A percentile compares a stretch with the other conserved stretches of the same genome.
phyloP scores from a whole-genome alignment of 225 moss, liverwort and hornwort species.

The Sphagnum contortum region DNA sequence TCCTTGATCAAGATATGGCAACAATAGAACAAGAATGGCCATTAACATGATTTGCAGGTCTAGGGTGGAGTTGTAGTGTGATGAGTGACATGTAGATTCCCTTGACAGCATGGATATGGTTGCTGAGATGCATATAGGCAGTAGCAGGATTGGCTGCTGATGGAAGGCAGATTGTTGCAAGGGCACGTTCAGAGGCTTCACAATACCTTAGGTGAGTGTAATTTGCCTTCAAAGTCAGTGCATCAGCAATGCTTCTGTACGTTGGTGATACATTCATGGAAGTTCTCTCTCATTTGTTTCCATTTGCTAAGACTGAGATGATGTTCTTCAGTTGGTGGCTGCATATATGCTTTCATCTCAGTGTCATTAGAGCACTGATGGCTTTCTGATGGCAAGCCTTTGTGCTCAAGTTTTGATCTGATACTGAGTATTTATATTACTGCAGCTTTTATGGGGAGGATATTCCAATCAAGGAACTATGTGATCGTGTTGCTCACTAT shows the following conservation, averaged over 20 bases:
- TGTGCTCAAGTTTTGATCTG: too few relatives aligned
- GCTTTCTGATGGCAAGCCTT: too few relatives aligned
- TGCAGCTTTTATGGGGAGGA: conserved; percentile 81
- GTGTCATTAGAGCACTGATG: too few relatives aligned
- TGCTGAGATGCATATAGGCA: conserved; percentile 30
- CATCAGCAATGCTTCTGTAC: neutral
- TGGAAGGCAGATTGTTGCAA: conserved; percentile 82
- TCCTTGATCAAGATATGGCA: too few relatives aligned
- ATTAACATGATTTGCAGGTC: neutral
- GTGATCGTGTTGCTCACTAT: conserved; percentile 67
- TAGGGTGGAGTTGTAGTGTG: neutral
- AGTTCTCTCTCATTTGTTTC: neutral
- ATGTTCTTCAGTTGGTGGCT: neutral
- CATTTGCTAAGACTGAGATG: too few relatives aligned
- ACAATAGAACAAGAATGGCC: neutral
- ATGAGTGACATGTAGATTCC: neutral
- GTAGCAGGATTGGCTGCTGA: conserved; percentile 90
- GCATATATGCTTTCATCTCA: neutral
- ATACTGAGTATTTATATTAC: too few relatives aligned
- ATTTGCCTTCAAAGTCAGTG: neutral
- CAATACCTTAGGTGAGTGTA: conserved; percentile 47
- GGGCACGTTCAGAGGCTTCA: conserved; percentile 64
- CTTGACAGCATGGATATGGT: neutral
- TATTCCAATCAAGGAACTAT: conserved; percentile 75
- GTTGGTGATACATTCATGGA: neutral